phyloP scores from a whole-genome alignment of 441 rosid species.

The Erodium trifolium region DNA sequence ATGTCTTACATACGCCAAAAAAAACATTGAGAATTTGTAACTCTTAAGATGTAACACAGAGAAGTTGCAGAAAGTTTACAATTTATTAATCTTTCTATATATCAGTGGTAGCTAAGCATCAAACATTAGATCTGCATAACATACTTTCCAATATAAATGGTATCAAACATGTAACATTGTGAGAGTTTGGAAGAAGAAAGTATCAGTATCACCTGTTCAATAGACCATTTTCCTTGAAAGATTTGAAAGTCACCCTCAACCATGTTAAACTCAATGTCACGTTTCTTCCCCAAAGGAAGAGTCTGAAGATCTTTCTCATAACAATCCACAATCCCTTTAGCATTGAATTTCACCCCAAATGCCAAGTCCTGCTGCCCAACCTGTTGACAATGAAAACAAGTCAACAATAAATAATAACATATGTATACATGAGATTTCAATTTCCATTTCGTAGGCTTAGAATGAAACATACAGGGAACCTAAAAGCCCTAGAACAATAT shows the following conservation, averaged over 20 bases:
- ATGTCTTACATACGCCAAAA: background rate
- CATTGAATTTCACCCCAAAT: slow-evolving; percentile 69
- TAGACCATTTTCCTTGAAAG: slow-evolving; percentile 83
- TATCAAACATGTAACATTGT: background rate
- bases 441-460: background rate
- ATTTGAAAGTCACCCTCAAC: slow-evolving; percentile 76
- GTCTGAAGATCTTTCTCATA: slow-evolving; percentile 70
- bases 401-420: background rate
- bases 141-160: background rate
- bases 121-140: background rate
- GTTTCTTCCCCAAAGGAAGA: slow-evolving; percentile 41
- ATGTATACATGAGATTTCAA: background rate
- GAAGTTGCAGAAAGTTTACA: background rate
- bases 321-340: slow-evolving; percentile 76
- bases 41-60: background rate
- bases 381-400: slow-evolving; percentile 28
- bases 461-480: background rate
- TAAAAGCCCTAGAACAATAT: background rate
- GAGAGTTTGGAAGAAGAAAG: background rate
- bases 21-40: background rate
- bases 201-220: slow-evolving; percentile 56
- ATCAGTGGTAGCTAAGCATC: background rate
- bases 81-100: background rate
- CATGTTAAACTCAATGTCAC: slow-evolving; percentile 85
- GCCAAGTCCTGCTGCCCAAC: slow-evolving; percentile 68